Evolutionary conservation across 805 yeast species (phyloP), one percentile per base, ranked within the genome.

Genomic region (Candida nitratophila): DNA sequence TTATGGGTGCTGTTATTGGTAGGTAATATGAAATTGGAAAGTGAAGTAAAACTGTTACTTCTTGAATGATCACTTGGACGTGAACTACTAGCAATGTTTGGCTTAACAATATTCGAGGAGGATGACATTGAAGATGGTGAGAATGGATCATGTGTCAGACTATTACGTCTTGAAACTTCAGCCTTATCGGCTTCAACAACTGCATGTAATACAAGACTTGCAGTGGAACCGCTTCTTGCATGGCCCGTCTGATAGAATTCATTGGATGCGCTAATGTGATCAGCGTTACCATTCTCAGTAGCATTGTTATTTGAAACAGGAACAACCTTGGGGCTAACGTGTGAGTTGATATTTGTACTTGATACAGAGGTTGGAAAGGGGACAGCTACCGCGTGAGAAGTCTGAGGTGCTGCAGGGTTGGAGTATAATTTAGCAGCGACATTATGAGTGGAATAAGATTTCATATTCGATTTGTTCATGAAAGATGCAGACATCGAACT

Each of bases 181-280:
- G 52, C 54, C 20, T 64, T 68, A 52, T 77, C 82, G 9, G 85
- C 86, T 47, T 79, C 77, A 14, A 80, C 88, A 43, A 83, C 84
- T 0, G 89, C 89, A 56, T 83, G 86, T 46, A 84, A 66, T 10
- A 84, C 90, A 48, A 71, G 56, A 32, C 86, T 77, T 3, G 88
- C 90, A 2, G 85, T 68, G 1, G 80, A 68, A 46, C 71, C 57
- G 16, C 51, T 52, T 40, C 58, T 49, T 19, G 48, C 48, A 39
- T 50, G 65, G 21, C 47, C 57, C 2, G 41, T 27, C 21, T 33
- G 22, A 12, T 32, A 40, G 17, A 40, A 40, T 17, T 26, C 38
- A 20, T 24, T 15, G 24, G 11, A 24, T 10, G 31, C n/a, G 6
- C 29, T 14, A 20, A 9, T 3, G n/a, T 37, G 19, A 29, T n/a